A percentile compares a stretch with the other conserved stretches of the same genome.
These are phyloP conservation scores for Cucumis sativus DNA, from an alignment of 306 rosid genomes.

Conservation along the genomic window Cucumber_9930_V3 NC_026658.2:695001-695500, in stretches of 20 bases:
- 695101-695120: conserved; percentile 92
- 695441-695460: conserved; percentile 43
- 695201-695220: conserved; percentile 34
- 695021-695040: conserved; percentile 31
- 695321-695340: conserved; percentile 56
- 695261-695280: conserved; percentile 40
- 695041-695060: conserved; percentile 39
- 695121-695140: conserved; percentile 88
- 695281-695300: conserved; percentile 48
- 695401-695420: conserved; percentile 65
- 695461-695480: not conserved
- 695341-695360: conserved; percentile 60
- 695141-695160: conserved; percentile 75
- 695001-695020: not conserved
- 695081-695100: conserved; percentile 30
- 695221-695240: conserved; percentile 29
- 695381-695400: conserved; percentile 63
- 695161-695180: conserved; percentile 85
- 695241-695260: conserved; percentile 41
- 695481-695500: not conserved
- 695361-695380: conserved; percentile 52
- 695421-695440: conserved; percentile 29
- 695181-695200: conserved; percentile 38
- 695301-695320: conserved; percentile 63
- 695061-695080: conserved; percentile 45